Evolutionary conservation across 2,329 filamentous ascomycete species (phyloP), one percentile per base, ranked within the genome.

Genomic region (Hypomyces perniciosus): DNA sequence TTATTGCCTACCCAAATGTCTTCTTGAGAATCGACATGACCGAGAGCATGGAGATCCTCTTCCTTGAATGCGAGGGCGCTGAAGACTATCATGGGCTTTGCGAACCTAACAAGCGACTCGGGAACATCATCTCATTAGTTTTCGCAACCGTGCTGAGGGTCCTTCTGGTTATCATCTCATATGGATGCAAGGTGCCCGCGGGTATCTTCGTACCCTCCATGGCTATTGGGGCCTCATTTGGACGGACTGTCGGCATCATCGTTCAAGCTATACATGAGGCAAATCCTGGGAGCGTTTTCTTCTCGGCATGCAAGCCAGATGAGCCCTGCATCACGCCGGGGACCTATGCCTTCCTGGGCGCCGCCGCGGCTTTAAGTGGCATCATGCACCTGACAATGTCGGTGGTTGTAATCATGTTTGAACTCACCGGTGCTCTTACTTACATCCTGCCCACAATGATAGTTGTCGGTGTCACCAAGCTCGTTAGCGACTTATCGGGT

Each of bases 391-490:
- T 99, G 56, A 96, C 92, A 0, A 84, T 99, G 12, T 95, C 91
- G 0, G 90, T 99, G 8, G 92, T 96, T 2, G 93, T 99, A 62
- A 99, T 99, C 68, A 97, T 99, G 93, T 97, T 97, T 63, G 93
- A 99, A 69, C 79, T 99, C 44, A 99, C 93, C 0, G 93, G 93
- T n/a, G 93, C 93, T 6, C 73, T 97, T 54, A 96, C 91, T 2
- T 99, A 99, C 64, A 97, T 99, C 57, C 74, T 99, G 29, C 93
- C 93, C 0, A 97, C 92, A 10, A 99, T 99, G 93, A 96, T 99
- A 60, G 93, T 97, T 1, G 93, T 97, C 2, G 93, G 93, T 44
- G 87, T 96, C 31, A 97, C 92, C 37, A 99, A 99, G 73, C 88
- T 88, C 10, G 88, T 99, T 43, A 85, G 88, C 55, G 90, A 95